Percentiles rank a stretch among this genome's conserved stretches.
phyloP scores from a whole-genome alignment of 2,329 filamentous ascomycete genomes.

The Kalmusia sp. region DNA sequence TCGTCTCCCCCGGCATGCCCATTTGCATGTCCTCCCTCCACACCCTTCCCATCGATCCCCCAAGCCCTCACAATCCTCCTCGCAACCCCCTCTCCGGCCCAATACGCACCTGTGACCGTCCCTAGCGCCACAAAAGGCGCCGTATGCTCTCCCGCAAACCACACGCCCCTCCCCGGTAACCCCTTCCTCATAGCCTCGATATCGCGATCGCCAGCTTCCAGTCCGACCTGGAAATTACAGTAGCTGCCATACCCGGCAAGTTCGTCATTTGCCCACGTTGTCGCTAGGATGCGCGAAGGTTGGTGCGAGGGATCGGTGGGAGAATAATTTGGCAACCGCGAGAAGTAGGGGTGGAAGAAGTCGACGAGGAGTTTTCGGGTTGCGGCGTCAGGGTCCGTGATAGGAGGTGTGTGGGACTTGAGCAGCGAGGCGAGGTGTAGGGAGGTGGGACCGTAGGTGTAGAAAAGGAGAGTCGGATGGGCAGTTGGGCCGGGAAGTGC shows the following conservation, averaged over 20 bases:
- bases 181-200: constrained; percentile 67
- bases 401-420: constrained; percentile 40
- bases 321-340: constrained; percentile 73
- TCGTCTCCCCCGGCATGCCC: background rate
- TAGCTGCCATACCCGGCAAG: constrained; percentile 85
- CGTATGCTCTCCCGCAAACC: constrained; percentile 91
- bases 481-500: constrained; percentile 63
- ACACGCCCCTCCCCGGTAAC: constrained; percentile 70
- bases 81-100: constrained; percentile 83
- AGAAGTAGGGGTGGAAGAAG: constrained; percentile 82
- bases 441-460: constrained; percentile 67
- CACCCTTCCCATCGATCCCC: constrained; percentile 39
- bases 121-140: constrained; percentile 88
- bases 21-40: background rate
- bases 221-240: constrained; percentile 80
- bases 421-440: constrained; percentile 38
- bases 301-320: constrained; percentile 62
- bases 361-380: constrained; percentile 58
- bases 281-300: constrained; percentile 71
- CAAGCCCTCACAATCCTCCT: constrained; percentile 65
- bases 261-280: constrained; percentile 79
- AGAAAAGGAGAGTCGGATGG: constrained; percentile 88
- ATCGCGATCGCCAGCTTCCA: constrained; percentile 74
- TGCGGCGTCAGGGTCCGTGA: constrained; percentile 48
- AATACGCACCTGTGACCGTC: constrained; percentile 89